Base-by-base conservation (phyloP, 805 yeast genomes). In the Candida orba region DNA sequence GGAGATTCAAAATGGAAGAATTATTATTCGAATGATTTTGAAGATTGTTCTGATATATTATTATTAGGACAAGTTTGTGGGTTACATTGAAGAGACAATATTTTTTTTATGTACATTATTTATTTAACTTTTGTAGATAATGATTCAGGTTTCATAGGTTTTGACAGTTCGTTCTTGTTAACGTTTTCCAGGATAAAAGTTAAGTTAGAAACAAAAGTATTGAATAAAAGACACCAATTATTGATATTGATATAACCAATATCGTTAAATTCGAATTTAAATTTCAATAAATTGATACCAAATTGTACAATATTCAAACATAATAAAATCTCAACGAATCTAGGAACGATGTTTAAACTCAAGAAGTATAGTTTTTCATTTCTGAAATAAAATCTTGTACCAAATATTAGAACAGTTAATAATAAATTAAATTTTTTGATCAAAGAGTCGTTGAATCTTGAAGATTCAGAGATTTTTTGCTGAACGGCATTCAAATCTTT, bases 401-500 rank as follows among this genome's bases (percentile, higher is more conserved):
- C 13, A 27, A 43, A 39, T 18, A 43, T 34, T 4, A 23, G 3
- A 14, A 39, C 30, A 6, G 42, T 43, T 15, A 39, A 18, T 12
- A 43, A 18, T 17, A 34, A 18, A 30, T 30, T 30, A 14, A 36
- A 32, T 6, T 23, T 31, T 14, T 23, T 35, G 9, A 32, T 45
- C 73, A 66, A 52, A 72, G 75, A 20, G 6, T 39, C 33, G 34
- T 18, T 22, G 6, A 95, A 96, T 52, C 93, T 97, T 63, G 86
- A 81, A 73, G 97, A 84, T 23, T 95, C 79, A 54, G 95, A 96
- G 43, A 98, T 95, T 67, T 90, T 97, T 66, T 81, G 84, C 68
- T 93, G 97, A 97, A 98, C 89, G 69, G 89, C 89, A 75, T 75
- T 79, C 67, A 79, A 81, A 62, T 86, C 98, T 76, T 90, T 90